Conservation (phyloP, 495 filamentous ascomycete species). For the Chaetomium cochliodes region DNA sequence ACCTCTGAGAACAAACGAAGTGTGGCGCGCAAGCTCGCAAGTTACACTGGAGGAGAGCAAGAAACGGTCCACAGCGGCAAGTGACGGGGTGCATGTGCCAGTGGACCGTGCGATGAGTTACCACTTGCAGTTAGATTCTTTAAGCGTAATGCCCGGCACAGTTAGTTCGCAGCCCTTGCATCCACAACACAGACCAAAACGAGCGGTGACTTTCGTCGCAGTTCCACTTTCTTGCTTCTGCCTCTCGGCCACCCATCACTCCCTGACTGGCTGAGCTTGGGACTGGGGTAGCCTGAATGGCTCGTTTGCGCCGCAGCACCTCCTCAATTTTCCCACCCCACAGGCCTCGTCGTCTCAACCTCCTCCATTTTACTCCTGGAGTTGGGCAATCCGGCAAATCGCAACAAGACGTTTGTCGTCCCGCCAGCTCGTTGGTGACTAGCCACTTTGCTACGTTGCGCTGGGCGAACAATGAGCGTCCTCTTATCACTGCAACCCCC, state of each 20-base stretch:
- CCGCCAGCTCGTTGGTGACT: conserved; percentile 13
- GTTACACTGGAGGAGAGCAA: neutral
- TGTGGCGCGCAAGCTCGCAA: neutral
- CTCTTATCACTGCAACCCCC: conserved; percentile 57
- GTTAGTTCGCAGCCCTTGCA: neutral
- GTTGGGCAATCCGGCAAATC: conserved; percentile 16
- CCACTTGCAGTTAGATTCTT: neutral
- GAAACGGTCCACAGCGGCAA: conserved; percentile 7
- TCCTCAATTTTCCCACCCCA: conserved; percentile 40
- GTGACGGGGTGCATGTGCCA: conserved; percentile 8
- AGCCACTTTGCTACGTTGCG: neutral
- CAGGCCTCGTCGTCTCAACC: conserved; percentile 23
- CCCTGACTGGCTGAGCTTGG: conserved; percentile 32
- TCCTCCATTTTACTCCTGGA: conserved; percentile 15
- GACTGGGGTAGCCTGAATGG: conserved; percentile 27
- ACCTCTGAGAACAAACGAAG: neutral
- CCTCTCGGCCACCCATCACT: conserved; percentile 26
- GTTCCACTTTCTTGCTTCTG: conserved; percentile 6
- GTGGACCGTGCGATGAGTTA: neutral
- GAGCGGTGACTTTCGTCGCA: conserved; percentile 9
- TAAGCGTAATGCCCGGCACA: neutral
- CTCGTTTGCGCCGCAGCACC: conserved; percentile 35
- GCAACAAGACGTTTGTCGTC: conserved; percentile 14
- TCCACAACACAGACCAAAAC: conserved; percentile 3
- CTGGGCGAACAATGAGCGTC: conserved; percentile 47